Evolutionary conservation across 108 stramenopile genomes (phyloP).

Genomic region (Nannochloropsis granulata): DNA sequence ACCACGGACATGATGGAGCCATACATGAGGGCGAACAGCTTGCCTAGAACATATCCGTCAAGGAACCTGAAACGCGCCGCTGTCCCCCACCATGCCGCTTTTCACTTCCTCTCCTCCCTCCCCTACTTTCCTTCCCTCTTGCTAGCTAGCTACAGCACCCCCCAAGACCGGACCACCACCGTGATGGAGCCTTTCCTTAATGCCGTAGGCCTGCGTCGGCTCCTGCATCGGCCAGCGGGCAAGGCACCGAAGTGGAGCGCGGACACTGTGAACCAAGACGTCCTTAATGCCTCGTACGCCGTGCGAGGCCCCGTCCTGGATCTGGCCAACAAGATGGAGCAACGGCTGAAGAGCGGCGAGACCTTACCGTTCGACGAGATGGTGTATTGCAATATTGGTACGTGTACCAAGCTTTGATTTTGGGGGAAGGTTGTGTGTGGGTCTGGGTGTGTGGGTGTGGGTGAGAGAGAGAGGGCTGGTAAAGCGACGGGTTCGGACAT

Average conservation of each 20-base stretch:
- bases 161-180: too few species aligned
- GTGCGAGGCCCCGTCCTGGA: conserved; percentile 5
- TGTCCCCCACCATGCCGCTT: too few species aligned
- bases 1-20: too few species aligned
- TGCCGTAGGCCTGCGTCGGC: neutral
- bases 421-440: neutral
- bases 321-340: neutral
- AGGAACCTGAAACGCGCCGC: too few species aligned
- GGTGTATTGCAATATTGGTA: neutral
- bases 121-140: too few species aligned
- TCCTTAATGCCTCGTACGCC: conserved; percentile 1
- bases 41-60: too few species aligned
- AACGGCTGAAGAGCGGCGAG: conserved; percentile 19
- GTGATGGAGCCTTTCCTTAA: neutral
- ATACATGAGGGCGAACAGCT: too few species aligned
- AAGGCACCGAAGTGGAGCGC: neutral
- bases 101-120: too few species aligned
- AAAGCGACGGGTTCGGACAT: neutral
- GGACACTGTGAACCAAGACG: neutral
- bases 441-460: neutral
- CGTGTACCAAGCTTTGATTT: neutral
- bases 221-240: neutral
- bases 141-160: neutral
- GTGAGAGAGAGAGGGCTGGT: neutral
- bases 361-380: conserved; percentile 46